These are phyloP conservation scores for Cucurbitaria berberidis DNA, from an alignment of 2,329 filamentous ascomycete genomes.

Conservation along the genomic window DNA sequence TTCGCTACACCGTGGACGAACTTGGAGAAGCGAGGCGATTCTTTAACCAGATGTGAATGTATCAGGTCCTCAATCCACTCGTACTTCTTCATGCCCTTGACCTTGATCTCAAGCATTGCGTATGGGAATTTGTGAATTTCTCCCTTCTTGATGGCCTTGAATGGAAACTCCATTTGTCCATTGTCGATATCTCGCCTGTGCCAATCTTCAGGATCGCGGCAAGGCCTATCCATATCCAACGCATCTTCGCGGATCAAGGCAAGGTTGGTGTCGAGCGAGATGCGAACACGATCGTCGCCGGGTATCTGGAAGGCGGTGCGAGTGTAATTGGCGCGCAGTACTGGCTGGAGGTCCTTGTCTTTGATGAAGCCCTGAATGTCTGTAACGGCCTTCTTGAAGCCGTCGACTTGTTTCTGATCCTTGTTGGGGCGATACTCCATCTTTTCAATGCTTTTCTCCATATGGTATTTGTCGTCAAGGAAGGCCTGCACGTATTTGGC, in stretches of 20 bases:
- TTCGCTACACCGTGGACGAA: constrained; percentile 93
- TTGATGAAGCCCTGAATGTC: constrained; percentile 82
- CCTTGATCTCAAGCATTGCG: constrained; percentile 90
- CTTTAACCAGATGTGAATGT: constrained; percentile 88
- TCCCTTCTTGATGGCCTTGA: constrained; percentile 83
- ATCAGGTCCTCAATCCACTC: constrained; percentile 93
- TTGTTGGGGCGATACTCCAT: constrained; percentile 73
- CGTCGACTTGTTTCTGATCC: constrained; percentile 68
- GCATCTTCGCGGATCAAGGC: constrained; percentile 80
- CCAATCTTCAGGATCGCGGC: constrained; percentile 87
- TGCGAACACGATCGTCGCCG: constrained; percentile 84
- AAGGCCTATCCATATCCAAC: constrained; percentile 82
- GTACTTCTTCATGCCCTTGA: constrained; percentile 71
- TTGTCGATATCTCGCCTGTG: constrained; percentile 90
- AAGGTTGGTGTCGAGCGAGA: constrained; percentile 91
- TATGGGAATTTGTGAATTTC: constrained; percentile 92
- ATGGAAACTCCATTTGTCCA: constrained; percentile 82
- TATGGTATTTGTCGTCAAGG: constrained; percentile 83
- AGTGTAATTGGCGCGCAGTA: constrained; percentile 89
- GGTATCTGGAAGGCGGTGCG: constrained; percentile 97
- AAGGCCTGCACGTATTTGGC: constrained; percentile 92
- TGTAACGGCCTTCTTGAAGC: constrained; percentile 73
- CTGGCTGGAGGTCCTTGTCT: constrained; percentile 77
- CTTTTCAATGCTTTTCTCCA: constrained; percentile 89
- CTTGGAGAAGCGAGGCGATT: constrained; percentile 90